Conservation (phyloP, 2,329 filamentous ascomycete species). For the Aspergillus aculeatinus region DNA sequence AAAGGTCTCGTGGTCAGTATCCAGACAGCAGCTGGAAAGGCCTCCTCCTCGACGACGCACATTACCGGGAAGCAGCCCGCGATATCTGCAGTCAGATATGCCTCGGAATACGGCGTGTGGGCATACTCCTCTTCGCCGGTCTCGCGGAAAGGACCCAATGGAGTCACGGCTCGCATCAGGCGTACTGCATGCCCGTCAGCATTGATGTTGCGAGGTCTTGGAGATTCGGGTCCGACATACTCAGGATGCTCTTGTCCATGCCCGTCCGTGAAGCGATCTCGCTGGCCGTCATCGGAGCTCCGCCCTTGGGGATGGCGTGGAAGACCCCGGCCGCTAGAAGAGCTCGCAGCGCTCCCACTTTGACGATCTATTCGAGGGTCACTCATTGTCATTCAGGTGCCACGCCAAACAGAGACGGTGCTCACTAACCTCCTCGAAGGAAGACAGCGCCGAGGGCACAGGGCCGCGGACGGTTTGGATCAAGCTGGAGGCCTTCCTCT, state of each 20-base stretch:
- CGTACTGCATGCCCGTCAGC: slow-evolving; percentile 14
- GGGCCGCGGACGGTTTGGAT: too few relatives aligned
- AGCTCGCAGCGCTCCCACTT: slow-evolving; percentile 21
- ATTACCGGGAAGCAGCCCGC: slow-evolving; percentile 12
- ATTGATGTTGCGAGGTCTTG: not conserved
- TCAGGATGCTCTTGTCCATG: slow-evolving; percentile 12
- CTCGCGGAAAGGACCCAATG: slow-evolving; percentile 20
- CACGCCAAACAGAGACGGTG: too few relatives aligned
- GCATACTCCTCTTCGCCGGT: slow-evolving; percentile 20
- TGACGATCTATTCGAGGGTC: slow-evolving; percentile 13
- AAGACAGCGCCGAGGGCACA: too few relatives aligned
- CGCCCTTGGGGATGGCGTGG: slow-evolving; percentile 21
- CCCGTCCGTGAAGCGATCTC: slow-evolving; percentile 14
- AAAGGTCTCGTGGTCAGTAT: not conserved
- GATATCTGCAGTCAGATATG: slow-evolving; percentile 17
- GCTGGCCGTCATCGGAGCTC: slow-evolving; percentile 11
- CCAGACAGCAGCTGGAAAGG: too few relatives aligned
- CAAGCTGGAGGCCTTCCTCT: too few relatives aligned
- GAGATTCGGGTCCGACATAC: not conserved
- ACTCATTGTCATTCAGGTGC: too few relatives aligned
- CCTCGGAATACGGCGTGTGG: slow-evolving; percentile 22
- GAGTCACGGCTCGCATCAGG: slow-evolving; percentile 20
- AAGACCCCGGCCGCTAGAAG: slow-evolving; percentile 23
- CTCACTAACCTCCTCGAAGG: too few relatives aligned
- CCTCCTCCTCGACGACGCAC: not conserved